phyloP scores from a whole-genome alignment of 2,329 filamentous ascomycete genomes.

The Trichophyton equinum region DNA sequence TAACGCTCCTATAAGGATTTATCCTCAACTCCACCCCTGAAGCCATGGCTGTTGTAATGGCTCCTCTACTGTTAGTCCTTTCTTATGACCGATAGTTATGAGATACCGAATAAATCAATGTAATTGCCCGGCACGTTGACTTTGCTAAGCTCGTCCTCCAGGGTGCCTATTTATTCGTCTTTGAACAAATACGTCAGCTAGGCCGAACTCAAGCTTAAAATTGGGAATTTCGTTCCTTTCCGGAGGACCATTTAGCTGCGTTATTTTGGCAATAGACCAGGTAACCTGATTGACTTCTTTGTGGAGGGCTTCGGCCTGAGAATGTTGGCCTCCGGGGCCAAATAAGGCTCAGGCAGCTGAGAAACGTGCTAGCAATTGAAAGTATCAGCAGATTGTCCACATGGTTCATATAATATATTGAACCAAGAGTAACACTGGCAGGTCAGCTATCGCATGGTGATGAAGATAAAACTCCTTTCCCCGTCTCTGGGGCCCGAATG shows the following conservation, averaged over 20 bases:
- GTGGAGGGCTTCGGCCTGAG: not conserved
- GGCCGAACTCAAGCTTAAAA: not conserved
- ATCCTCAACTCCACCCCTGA: not conserved
- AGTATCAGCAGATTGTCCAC: not conserved
- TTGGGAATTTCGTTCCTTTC: not conserved
- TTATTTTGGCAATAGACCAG: not conserved
- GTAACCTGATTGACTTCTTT: not conserved
- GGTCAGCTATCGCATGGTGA: not conserved
- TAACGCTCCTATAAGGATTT: no score
- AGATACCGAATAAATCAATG: not conserved
- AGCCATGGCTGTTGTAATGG: not conserved
- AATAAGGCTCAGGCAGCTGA: not conserved
- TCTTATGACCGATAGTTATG: not conserved
- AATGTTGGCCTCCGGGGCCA: not conserved
- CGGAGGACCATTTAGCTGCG: not conserved
- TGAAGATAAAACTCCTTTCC: not conserved
- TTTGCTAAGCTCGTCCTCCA: slow-evolving; percentile 7
- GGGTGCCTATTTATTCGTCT: slow-evolving; percentile 5
- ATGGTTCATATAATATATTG: not conserved
- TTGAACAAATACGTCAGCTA: not conserved
- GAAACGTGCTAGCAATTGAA: not conserved
- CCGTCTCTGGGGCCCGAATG: not conserved
- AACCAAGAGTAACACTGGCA: not conserved
- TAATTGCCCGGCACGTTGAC: not conserved
- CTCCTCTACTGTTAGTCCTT: not conserved